A percentile compares a stretch with the other conserved stretches of the same genome.
Evolutionary conservation across 1,284 basidiomycete species (phyloP).

Genomic region (Pterula multifida): DNA sequence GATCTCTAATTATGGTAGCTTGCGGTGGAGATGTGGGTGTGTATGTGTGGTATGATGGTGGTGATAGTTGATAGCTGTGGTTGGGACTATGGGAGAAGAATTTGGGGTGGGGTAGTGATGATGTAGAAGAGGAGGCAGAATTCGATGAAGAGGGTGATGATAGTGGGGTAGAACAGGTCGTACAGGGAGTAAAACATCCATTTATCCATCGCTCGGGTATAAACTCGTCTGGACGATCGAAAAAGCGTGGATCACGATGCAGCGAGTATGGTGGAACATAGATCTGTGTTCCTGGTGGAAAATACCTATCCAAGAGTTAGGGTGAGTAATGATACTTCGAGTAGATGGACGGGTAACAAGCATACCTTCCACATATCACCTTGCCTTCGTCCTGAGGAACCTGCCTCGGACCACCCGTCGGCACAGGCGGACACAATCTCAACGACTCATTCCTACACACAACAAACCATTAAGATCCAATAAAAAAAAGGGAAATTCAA

Average conservation of each 20-base stretch:
- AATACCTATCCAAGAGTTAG: conserved; percentile 22
- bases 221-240: conserved; percentile 26
- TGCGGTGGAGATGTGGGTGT: conserved; percentile 6
- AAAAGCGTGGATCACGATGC: conserved; percentile 27
- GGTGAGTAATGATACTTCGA: conserved; percentile 11
- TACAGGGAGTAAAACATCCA: not conserved
- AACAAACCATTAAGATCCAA: conserved; percentile 3
- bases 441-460: conserved; percentile 42
- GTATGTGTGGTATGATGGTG: conserved; percentile 2
- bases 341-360: conserved; percentile 7
- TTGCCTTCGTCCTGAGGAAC: conserved; percentile 25
- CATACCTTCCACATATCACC: conserved; percentile 21
- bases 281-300: conserved; percentile 36
- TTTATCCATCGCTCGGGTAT: conserved; percentile 27
- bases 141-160: not conserved
- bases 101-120: conserved; percentile 13
- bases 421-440: conserved; percentile 40
- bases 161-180: conserved; percentile 10
- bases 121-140: not conserved
- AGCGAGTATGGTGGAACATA: conserved; percentile 34
- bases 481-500: conserved; percentile 5
- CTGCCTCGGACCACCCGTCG: conserved; percentile 38
- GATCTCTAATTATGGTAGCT: conserved; percentile 13
- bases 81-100: conserved; percentile 24
- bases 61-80: conserved; percentile 23